These are phyloP conservation scores for Candida corydali DNA, from an alignment of 805 yeast genomes.

Conservation along the genomic window DNA sequence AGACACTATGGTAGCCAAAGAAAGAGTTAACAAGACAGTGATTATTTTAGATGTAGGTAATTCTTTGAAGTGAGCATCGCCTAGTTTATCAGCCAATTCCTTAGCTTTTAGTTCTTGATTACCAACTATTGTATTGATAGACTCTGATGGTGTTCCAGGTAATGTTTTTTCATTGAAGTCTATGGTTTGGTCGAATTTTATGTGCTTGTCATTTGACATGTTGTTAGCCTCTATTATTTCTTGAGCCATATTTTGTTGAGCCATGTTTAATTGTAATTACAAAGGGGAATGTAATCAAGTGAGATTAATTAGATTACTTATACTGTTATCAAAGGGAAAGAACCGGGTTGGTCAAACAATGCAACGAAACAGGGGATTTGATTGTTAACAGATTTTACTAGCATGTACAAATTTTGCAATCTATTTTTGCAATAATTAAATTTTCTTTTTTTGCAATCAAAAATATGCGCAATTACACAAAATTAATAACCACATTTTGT, in stretches of 20 bases:
- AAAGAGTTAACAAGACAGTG: slow-evolving; percentile 30
- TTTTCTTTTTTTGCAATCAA: slow-evolving; percentile 2
- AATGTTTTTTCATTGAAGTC: slow-evolving; percentile 3
- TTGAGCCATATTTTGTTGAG: neutral
- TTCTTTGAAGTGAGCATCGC: slow-evolving; percentile 39
- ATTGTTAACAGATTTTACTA: neutral
- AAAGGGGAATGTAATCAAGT: neutral
- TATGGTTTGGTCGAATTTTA: slow-evolving; percentile 2
- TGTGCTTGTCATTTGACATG: neutral
- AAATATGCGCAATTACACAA: slow-evolving; percentile 1
- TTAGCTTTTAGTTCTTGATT: slow-evolving; percentile 1
- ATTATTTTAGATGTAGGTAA: slow-evolving; percentile 35
- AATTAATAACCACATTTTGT: slow-evolving; percentile 1
- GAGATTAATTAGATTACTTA: neutral
- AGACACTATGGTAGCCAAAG: slow-evolving; percentile 35
- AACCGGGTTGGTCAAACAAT: slow-evolving; percentile 1
- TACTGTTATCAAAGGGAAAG: neutral
- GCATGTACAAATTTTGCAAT: neutral
- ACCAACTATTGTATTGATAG: neutral
- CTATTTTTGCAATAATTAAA: neutral
- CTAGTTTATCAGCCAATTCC: slow-evolving; percentile 22
- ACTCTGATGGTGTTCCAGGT: slow-evolving; percentile 6
- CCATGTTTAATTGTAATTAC: neutral
- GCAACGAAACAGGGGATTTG: neutral
- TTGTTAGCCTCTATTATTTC: neutral